A percentile compares a stretch with the other conserved stretches of the same genome.
These are phyloP conservation scores for Gomphus bonarii DNA, from an alignment of 1,284 basidiomycete genomes.

Conservation along the genomic window DNA sequence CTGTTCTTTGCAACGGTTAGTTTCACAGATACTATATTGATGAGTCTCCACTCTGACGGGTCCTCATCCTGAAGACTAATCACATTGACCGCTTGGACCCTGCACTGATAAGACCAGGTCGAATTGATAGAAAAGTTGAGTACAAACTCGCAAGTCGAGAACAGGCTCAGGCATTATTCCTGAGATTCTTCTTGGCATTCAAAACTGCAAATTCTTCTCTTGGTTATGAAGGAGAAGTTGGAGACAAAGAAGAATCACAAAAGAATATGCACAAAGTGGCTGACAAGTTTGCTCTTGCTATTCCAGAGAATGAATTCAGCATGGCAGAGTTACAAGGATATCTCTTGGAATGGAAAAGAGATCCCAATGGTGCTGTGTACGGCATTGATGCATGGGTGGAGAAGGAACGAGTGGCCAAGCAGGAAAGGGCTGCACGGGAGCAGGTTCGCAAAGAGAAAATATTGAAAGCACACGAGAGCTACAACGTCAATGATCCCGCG, in stretches of 20 bases:
- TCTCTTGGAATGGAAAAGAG: slow-evolving; percentile 13
- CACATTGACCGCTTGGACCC: slow-evolving; percentile 42
- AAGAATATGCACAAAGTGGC: slow-evolving; percentile 13
- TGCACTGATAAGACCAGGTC: slow-evolving; percentile 39
- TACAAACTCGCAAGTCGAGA: slow-evolving; percentile 35
- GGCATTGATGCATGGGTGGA: slow-evolving; percentile 13
- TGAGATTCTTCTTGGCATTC: slow-evolving; percentile 26
- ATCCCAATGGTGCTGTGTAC: slow-evolving; percentile 11
- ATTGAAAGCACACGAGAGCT: background rate
- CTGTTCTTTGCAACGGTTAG: slow-evolving; percentile 43
- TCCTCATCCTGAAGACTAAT: slow-evolving; percentile 30
- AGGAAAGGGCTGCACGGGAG: background rate
- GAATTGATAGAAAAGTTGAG: slow-evolving; percentile 41
- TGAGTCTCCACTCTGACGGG: background rate
- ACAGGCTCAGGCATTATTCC: slow-evolving; percentile 40
- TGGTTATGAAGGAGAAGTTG: too few species aligned
- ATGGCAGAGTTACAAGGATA: slow-evolving; percentile 26
- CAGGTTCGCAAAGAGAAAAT: background rate
- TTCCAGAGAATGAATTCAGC: slow-evolving; percentile 18
- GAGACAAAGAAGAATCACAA: background rate
- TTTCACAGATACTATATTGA: background rate
- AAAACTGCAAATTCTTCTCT: background rate
- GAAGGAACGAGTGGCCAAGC: slow-evolving; percentile 6
- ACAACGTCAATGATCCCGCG: background rate
- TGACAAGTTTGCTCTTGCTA: slow-evolving; percentile 12